Evolutionary conservation across 2,329 filamentous ascomycete species (phyloP), one percentile per base, ranked within the genome.

Genomic region (Cladobotryum mycophilum): DNA sequence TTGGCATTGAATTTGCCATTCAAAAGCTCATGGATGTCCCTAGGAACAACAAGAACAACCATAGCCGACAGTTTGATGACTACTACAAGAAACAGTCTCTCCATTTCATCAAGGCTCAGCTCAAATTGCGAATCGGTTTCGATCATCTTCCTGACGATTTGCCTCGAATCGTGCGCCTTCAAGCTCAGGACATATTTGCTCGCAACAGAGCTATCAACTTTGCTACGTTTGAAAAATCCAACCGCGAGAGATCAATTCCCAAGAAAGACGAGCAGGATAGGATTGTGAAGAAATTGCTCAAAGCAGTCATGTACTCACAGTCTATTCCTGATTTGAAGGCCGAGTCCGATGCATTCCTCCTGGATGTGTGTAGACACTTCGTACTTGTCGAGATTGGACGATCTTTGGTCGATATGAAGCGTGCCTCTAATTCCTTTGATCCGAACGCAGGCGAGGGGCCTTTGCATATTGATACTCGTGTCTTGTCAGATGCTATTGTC

Each of bases 41-140:
- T 0, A 92, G 87, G 76, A 67, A 70, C 3, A 68, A 70, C 17
- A 81, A 78, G 58, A 71, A 67, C 14, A 70, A 65, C 36, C 70
- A 76, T 52, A 70, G 71, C 52, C 86, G 86, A 58, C 82, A 87
- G 35, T 72, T 73, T 25, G 92, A 97, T 61, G 74, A 75, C 0
- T 93, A 88, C 66, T 96, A 99, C 74, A 97, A 97, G 71, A 87
- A 88, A 63, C 90, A 99, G 68, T 89, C 95, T 0, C 83, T 96
- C 58, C 84, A 90, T 54, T 78, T 97, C 60, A 84, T 99, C 61
- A 89, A 86, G 58, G 81, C 90, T 1, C 91, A 97, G 61, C 75
- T 96, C 47, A 99, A 97, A 71, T 75, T 99, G 33, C 82, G 92
- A 49, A 86, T 99, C 51, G 93, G 93, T 4, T 82, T 83, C 54